phyloP scores from a whole-genome alignment of 352 stramenopile genomes.

The Phytopythium delawarense region DNA sequence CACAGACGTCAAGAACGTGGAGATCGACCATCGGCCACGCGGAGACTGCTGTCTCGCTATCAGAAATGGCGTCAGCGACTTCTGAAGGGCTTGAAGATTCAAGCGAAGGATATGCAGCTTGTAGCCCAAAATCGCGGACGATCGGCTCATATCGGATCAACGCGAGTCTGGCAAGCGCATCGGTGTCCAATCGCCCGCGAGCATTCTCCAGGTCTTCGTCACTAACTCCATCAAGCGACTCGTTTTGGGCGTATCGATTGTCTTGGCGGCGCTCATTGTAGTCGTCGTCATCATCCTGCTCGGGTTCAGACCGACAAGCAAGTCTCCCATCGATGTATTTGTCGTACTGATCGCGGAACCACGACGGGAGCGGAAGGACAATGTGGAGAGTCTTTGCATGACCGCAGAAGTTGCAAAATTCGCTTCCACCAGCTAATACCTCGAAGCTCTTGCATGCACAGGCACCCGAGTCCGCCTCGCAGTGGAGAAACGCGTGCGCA shows the following conservation, averaged over 20 bases:
- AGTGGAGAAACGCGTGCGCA: conserved; percentile 49
- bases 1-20: background rate
- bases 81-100: background rate
- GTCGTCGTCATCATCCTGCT: background rate
- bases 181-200: conserved; percentile 16
- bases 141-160: conserved; percentile 18
- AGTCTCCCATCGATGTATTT: conserved; percentile 27
- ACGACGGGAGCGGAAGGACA: conserved; percentile 48
- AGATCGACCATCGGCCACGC: conserved; percentile 3
- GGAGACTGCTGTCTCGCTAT: background rate
- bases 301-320: background rate
- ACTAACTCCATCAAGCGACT: background rate
- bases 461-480: conserved; percentile 17
- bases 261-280: conserved; percentile 2
- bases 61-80: background rate
- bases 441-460: conserved; percentile 71
- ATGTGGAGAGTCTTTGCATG: conserved; percentile 27
- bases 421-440: background rate
- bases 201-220: conserved; percentile 18
- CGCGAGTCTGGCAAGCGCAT: conserved; percentile 14
- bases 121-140: conserved; percentile 14
- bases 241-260: conserved; percentile 15
- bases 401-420: conserved; percentile 41
- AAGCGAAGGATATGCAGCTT: background rate
- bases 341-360: conserved; percentile 71